Evolutionary conservation across 352 stramenopile genomes (phyloP).

Genomic region (Pythium insidiosum): DNA sequence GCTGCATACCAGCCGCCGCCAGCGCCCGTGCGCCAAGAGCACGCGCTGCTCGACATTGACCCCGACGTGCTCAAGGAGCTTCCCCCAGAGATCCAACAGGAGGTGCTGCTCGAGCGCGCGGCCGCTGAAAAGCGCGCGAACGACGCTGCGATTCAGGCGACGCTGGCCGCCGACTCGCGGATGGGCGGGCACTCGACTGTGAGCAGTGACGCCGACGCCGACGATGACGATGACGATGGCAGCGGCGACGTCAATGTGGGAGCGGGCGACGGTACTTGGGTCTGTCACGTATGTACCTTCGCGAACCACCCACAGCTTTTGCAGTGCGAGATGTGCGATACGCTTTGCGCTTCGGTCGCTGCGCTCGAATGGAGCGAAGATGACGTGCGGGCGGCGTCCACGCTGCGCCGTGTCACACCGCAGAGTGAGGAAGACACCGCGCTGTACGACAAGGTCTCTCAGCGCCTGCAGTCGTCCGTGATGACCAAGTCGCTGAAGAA

Average conservation of each 20-base stretch:
- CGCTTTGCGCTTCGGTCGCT: conserved; percentile 19
- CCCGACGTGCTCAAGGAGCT: conserved; percentile 38
- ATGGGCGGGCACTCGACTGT: background rate
- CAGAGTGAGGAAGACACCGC: conserved; percentile 1
- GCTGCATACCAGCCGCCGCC: too few relatives aligned
- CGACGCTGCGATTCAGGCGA: conserved; percentile 16
- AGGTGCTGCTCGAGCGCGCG: conserved; percentile 25
- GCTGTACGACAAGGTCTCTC: conserved; percentile 20
- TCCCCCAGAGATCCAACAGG: conserved; percentile 45
- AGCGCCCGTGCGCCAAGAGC: too few relatives aligned
- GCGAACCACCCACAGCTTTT: conserved; percentile 59
- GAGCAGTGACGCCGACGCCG: background rate
- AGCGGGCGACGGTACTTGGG: conserved; percentile 22
- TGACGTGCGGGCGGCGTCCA: background rate
- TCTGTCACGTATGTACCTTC: conserved; percentile 74
- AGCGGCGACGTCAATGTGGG: background rate
- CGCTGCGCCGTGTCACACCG: background rate
- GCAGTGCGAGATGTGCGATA: conserved; percentile 72
- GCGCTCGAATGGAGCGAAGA: conserved; percentile 11
- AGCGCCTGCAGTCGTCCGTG: conserved; percentile 16
- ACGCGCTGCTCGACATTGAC: too few relatives aligned
- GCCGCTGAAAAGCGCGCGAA: conserved; percentile 14
- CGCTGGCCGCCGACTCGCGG: background rate
- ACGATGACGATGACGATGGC: background rate
- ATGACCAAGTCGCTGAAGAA: conserved; percentile 33